Base-by-base conservation (phyloP, 805 yeast species). In the Ogataea methylovora region DNA sequence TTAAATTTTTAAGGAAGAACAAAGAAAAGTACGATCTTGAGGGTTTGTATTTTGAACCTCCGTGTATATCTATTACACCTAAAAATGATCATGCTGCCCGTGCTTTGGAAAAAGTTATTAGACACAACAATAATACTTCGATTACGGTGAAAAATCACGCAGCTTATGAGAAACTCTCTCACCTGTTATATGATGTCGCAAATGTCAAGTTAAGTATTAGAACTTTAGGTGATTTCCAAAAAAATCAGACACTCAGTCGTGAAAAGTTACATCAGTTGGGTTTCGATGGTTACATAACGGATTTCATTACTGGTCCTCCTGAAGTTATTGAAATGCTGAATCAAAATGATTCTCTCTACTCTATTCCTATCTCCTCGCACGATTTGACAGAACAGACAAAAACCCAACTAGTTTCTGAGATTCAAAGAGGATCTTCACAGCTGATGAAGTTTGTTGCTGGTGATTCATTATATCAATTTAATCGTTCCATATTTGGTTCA, bases 271-370 rank as follows among this genome's bases (percentile, higher is more conserved):
- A 42, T 20, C 24, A 37, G 0, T 54, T 63, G 16, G 95, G 95
- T 0, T 87, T 92, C 54, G 95, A 84, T 36, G 92, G 95, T 1
- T 84, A 74, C 48, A 44, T 87, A 18, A 56, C 71, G 2, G 96
- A 92, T 46, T 74, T 74, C 41, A 48, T 90, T 3, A 56, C 59
- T 3, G 97, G 95, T 1, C 95, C 95, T 1, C 49, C 55, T 5
- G 70, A 71, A 8, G 94, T 90, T 1, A 51, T 85, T 33, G 66
- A 69, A 35, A 85, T 83, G 86, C 64, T 88, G 22, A 76, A 82
- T 42, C 78, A 73, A 40, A 58, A 58, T 24, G 65, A 69, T 29
- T 56, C 61, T 25, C 52, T 76, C 13, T 67, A 75, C 41, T 52
- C 55, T 34, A 72, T 84, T 20, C 96, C 97, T 0, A 78, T 81